phyloP scores from a whole-genome alignment of 768 basidiomycete genomes.

The Collybia sordida region DNA sequence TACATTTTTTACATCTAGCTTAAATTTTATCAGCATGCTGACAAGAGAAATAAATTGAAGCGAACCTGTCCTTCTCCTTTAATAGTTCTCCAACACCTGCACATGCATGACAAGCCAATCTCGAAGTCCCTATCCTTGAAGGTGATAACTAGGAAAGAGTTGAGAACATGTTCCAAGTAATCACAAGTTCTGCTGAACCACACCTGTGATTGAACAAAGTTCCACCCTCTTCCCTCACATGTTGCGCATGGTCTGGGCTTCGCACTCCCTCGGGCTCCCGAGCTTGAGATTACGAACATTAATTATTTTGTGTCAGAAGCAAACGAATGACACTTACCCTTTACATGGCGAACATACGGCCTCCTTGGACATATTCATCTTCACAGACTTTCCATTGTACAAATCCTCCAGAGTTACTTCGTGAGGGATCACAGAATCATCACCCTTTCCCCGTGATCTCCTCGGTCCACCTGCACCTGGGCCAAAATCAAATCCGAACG shows the following conservation, averaged over 20 bases:
- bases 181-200: conserved; percentile 4
- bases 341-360: conserved; percentile 76
- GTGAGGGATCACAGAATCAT: conserved; percentile 70
- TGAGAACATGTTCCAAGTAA: neutral
- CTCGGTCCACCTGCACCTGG: conserved; percentile 52
- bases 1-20: conserved; percentile 91
- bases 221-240: conserved; percentile 87
- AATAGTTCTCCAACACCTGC: conserved; percentile 67
- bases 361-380: conserved; percentile 88
- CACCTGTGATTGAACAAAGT: conserved; percentile 56
- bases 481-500: conserved; percentile 55
- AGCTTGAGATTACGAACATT: conserved; percentile 37
- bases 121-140: conserved; percentile 47
- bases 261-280: conserved; percentile 80
- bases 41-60: neutral
- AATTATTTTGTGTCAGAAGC: neutral
- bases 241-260: conserved; percentile 79
- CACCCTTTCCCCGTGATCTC: conserved; percentile 54
- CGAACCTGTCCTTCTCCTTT: conserved; percentile 82
- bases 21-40: neutral
- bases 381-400: conserved; percentile 87
- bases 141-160: conserved; percentile 35
- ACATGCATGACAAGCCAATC: conserved; percentile 68
- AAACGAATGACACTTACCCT: conserved; percentile 52
- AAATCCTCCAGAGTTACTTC: conserved; percentile 90